phyloP scores from a whole-genome alignment of 305 asterid species.

The Fraxinus xanthoxyloides region DNA sequence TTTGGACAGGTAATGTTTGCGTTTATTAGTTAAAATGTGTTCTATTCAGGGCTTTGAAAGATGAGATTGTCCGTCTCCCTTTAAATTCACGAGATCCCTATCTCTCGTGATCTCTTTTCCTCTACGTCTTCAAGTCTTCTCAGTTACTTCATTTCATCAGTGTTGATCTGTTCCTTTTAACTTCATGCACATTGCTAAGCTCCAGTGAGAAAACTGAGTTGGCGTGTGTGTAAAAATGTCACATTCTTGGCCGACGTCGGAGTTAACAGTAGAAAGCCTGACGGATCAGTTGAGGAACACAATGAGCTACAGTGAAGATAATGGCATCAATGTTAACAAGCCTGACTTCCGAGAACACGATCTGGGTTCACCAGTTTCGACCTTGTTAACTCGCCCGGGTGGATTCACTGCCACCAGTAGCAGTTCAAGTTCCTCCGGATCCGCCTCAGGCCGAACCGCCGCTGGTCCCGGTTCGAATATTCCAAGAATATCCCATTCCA shows the following conservation, averaged over 20 bases:
- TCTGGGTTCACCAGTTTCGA: constrained; percentile 76
- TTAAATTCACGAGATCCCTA: constrained; percentile 70
- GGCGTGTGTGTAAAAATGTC: constrained; percentile 36
- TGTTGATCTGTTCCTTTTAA: constrained; percentile 6
- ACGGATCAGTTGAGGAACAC: constrained; percentile 45
- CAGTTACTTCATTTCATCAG: constrained; percentile 12
- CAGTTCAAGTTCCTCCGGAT: constrained; percentile 83
- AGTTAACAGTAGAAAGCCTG: constrained; percentile 33
- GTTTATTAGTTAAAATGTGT: neutral
- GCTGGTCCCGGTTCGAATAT: constrained; percentile 26
- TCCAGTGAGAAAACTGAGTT: constrained; percentile 7
- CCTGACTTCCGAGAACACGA: constrained; percentile 84
- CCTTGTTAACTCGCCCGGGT: constrained; percentile 41
- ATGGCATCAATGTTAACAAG: constrained; percentile 41
- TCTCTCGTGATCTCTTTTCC: constrained; percentile 22
- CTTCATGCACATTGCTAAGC: constrained; percentile 28
- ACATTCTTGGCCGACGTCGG: constrained; percentile 41
- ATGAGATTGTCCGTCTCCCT: constrained; percentile 18
- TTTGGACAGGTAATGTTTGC: neutral
- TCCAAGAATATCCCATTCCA: constrained; percentile 41
- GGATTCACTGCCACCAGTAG: constrained; percentile 38
- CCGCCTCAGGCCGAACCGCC: constrained; percentile 49
- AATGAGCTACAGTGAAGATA: constrained; percentile 27
- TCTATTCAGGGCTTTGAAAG: neutral
- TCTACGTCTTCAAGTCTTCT: constrained; percentile 20